Conservation (phyloP, 345 rosid genomes). For the Populus deltoides region DNA sequence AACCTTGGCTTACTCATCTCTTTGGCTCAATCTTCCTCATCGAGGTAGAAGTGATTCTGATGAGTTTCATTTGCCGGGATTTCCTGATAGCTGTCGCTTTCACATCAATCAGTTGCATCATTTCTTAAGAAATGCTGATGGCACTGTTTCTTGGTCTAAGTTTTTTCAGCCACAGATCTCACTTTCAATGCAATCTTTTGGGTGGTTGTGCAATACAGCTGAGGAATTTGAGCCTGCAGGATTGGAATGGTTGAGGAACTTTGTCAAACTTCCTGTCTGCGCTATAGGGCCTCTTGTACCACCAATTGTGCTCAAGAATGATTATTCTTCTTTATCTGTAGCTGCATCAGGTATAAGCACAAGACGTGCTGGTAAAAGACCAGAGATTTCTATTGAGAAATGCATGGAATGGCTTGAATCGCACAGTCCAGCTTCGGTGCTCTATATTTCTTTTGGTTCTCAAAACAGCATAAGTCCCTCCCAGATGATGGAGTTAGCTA, state of each 20-base stretch:
- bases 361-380: conserved; percentile 23
- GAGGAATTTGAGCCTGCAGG: conserved; percentile 41
- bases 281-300: conserved; percentile 47
- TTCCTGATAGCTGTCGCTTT: conserved; percentile 40
- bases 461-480: conserved; percentile 40
- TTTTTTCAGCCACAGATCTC: conserved; percentile 36
- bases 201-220: conserved; percentile 40
- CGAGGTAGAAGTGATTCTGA: conserved; percentile 13
- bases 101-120: conserved; percentile 37
- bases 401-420: conserved; percentile 41
- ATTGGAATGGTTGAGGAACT: conserved; percentile 30
- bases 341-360: background rate
- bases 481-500: conserved; percentile 48
- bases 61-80: conserved; percentile 41
- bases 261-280: conserved; percentile 38
- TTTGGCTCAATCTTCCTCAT: conserved; percentile 54
- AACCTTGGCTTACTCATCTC: conserved; percentile 30
- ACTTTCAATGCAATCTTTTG: conserved; percentile 26
- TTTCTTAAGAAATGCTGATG: conserved; percentile 33
- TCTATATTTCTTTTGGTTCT: conserved; percentile 51
- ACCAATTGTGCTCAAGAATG: conserved; percentile 11
- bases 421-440: conserved; percentile 31
- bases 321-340: background rate
- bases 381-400: conserved; percentile 29
- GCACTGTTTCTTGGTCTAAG: conserved; percentile 43